Evolutionary conservation across 768 basidiomycete species (phyloP), one percentile per base, ranked within the genome.

Genomic region (Leccinum boreale): DNA sequence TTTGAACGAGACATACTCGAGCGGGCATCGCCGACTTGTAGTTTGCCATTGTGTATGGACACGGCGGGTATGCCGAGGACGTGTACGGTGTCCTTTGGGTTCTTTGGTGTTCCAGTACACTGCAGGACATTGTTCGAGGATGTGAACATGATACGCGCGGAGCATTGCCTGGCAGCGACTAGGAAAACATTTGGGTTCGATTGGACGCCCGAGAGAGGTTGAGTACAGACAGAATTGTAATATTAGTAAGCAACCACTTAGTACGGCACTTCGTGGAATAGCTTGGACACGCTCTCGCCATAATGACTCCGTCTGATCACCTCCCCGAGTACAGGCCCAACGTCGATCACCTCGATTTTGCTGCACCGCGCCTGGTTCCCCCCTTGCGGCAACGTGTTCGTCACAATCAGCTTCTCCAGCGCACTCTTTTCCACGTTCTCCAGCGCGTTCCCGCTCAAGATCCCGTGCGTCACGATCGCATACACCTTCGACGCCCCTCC

Each of bases 401-500:
- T 98, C 68, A 99, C 96, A 57, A 98, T 93, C 70, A 99, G 76
- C 79, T 96, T 94, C 76, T 93, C 89, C 69, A 99, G 80, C 55
- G 82, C 81, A 58, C 90, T 90, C 64, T 79, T 79, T 65, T 81
- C 78, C 36, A 99, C 82, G 8, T 79, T 77, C 70, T 84, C 79
- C 65, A 98, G 80, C 50, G 97, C 94, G 63, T 89, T 84, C 33
- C 95, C 96, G 67, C 89, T 92, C 69, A 98, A 78, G 52, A 99
- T 94, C 36, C 97, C 97, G 70, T 99, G 97, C 39, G 94, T 96
- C 60, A 99, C 95, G 71, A 99, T 85, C 58, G 90, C 97, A 71
- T 87, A 89, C 63, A 95, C 87, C 73, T 86, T 85, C 45, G 79
- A 70, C 10, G 94, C 95, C 3, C 96, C 96, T 7, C 92, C 93